Base-by-base conservation (phyloP, 345 rosid genomes). In the Schrenkiella parvula region DNA sequence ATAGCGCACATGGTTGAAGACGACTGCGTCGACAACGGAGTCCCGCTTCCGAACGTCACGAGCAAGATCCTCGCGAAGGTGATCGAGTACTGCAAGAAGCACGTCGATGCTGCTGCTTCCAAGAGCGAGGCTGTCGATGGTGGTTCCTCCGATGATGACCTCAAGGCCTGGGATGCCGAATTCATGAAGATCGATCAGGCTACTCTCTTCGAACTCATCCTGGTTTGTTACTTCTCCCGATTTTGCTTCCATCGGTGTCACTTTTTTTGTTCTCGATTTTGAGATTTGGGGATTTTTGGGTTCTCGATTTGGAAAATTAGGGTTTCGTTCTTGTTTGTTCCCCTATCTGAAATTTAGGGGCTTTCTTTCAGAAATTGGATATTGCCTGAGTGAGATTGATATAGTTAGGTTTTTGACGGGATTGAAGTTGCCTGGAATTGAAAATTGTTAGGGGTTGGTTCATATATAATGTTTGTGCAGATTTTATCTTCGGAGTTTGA, bases 51-150 rank as follows among this genome's bases (percentile, higher is more conserved):
- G 0, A 84, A 88, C 62, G 98, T 92, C 25, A 80, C 84, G 3
- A 75, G 90, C 80, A 79, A 85, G 91, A 86, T 89, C 86, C 84
- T 92, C 13, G 79, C 92, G 2, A 86, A 80, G 86, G 88, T 92
- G 21, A 83, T 89, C 58, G 96, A 89, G 82, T 92, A 92, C 74
- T 84, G 88, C 82, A 85, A 78, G 79, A 89, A 82, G 44, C 98
- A 89, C 77, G 93, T 82, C 3, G 90, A 86, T 19, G 59, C 80
- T 39, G 57, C 68, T 4, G 80, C 73, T 11, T 22, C 79, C 13
- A 75, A 68, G 79, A 62, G 11, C 69, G 71, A 76, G 2, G 73
- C 77, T 66, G 80, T 10, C 39, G 84, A 34, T 1, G 80, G 57
- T 14, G 43, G 1, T n/a, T 17, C 84, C 2, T 48, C 64, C 23